phyloP scores from a whole-genome alignment of 1,139 yeast species.

The Yamadazyma friedrichii region DNA sequence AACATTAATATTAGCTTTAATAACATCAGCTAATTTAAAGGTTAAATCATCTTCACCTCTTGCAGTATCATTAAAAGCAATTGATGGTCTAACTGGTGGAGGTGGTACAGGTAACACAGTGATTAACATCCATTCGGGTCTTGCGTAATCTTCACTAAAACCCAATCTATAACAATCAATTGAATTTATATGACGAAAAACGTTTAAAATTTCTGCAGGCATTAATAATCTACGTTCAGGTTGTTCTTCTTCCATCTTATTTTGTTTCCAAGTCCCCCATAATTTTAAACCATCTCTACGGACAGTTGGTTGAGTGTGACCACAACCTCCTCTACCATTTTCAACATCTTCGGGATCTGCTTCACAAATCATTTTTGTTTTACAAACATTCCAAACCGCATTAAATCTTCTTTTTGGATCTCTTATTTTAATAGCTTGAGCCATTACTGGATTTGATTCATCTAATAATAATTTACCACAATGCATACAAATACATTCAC shows the following conservation, averaged over 20 bases:
- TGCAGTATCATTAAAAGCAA: constrained; percentile 97
- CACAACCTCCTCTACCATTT: constrained; percentile 91
- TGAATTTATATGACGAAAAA: constrained; percentile 85
- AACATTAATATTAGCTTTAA: constrained; percentile 94
- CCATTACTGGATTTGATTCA: constrained; percentile 82
- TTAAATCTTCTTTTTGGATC: constrained; percentile 96
- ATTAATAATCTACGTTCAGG: constrained; percentile 89
- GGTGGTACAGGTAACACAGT: constrained; percentile 99
- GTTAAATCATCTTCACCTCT: constrained; percentile 99
- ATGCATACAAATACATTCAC: constrained; percentile 97
- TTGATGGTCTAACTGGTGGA: constrained; percentile 98
- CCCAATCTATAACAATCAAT: constrained; percentile 85
- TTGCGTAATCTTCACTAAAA: constrained; percentile 90
- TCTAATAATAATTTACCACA: constrained; percentile 93
- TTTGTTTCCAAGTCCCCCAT: constrained; percentile 97
- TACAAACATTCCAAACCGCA: constrained; percentile 93
- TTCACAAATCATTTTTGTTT: constrained; percentile 93
- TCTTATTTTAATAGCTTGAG: constrained; percentile 82
- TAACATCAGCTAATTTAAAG: constrained; percentile 92
- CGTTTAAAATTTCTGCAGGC: constrained; percentile 86
- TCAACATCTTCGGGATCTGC: constrained; percentile 63
- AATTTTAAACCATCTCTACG: constrained; percentile 94
- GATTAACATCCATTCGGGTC: constrained; percentile 98
- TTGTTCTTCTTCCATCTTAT: constrained; percentile 77
- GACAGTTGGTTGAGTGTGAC: constrained; percentile 92